Evolutionary conservation across 2,329 filamentous ascomycete genomes (phyloP).

Genomic region (Ophiostoma triangulosporum): DNA sequence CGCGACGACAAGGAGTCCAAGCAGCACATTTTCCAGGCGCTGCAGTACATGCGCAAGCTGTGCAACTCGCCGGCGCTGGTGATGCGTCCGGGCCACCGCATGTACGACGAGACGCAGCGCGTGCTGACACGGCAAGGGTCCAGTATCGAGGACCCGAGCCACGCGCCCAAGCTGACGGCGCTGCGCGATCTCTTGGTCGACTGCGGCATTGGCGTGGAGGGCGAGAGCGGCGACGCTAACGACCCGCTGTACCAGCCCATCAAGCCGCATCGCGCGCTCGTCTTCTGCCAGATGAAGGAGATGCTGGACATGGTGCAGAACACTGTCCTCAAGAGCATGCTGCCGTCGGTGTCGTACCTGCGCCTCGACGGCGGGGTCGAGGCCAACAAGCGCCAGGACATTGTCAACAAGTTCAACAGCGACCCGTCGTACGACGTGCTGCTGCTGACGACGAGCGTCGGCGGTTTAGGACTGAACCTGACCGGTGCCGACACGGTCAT

Average conservation of each 20-base stretch:
- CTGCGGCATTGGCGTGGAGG: conserved; percentile 81
- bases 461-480: conserved; percentile 84
- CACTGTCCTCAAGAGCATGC: conserved; percentile 75
- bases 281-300: conserved; percentile 99
- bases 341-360: conserved; percentile 86
- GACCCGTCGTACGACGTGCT: conserved; percentile 94
- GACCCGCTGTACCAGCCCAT: conserved; percentile 64
- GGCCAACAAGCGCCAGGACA: conserved; percentile 85
- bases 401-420: conserved; percentile 97
- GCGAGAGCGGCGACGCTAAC: conserved; percentile 41
- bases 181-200: conserved; percentile 91
- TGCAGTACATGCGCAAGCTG: conserved; percentile 98
- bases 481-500: conserved; percentile 98
- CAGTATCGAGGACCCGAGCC: conserved; percentile 67
- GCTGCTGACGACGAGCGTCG: conserved; percentile 86
- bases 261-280: conserved; percentile 85
- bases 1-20: conserved; percentile 85
- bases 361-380: conserved; percentile 92
- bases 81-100: conserved; percentile 83
- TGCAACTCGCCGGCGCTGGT: conserved; percentile 96
- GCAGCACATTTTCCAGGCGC: conserved; percentile 95
- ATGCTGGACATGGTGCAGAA: conserved; percentile 99
- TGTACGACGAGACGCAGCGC: conserved; percentile 77
- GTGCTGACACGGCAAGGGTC: conserved; percentile 68
- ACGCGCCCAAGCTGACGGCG: conserved; percentile 86